Percentiles rank a stretch among this genome's conserved stretches.
These are phyloP conservation scores for Prinsepia uniflora DNA, from an alignment of 306 rosid species.

Conservation along the genomic window DNA sequence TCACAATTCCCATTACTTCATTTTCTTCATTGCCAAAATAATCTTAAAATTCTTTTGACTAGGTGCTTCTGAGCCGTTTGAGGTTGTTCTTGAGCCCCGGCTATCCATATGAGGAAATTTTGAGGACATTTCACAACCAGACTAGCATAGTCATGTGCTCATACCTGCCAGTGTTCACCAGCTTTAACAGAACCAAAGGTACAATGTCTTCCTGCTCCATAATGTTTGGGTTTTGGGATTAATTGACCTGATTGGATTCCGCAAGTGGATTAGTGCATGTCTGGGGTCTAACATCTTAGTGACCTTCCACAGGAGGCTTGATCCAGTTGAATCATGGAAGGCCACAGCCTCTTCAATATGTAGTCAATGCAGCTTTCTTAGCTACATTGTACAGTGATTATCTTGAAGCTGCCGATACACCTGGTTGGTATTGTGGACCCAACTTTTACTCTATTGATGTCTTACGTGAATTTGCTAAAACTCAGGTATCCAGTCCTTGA, in stretches of 20 bases:
- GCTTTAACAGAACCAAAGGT: constrained; percentile 95
- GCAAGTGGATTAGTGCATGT: constrained; percentile 16
- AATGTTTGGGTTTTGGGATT: background rate
- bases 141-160: constrained; percentile 96
- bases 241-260: constrained; percentile 3
- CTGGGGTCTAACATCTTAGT: constrained; percentile 18
- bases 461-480: constrained; percentile 78
- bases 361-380: constrained; percentile 92
- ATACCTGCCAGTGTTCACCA: constrained; percentile 74
- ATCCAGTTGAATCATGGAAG: constrained; percentile 89
- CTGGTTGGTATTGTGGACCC: constrained; percentile 99
- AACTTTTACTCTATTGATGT: constrained; percentile 78
- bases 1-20: background rate
- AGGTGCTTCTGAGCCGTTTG: constrained; percentile 97
- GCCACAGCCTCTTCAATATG: constrained; percentile 97
- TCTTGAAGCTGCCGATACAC: constrained; percentile 96
- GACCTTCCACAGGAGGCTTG: constrained; percentile 63
- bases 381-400: constrained; percentile 90
- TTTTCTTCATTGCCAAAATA: constrained; percentile 4
- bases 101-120: constrained; percentile 94
- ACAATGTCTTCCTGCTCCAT: constrained; percentile 11
- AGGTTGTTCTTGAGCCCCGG: constrained; percentile 99
- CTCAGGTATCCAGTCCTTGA: constrained; percentile 53
- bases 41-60: constrained; percentile 21
- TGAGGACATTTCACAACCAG: constrained; percentile 92